A percentile compares a stretch with the other conserved stretches of the same genome.
phyloP scores from a whole-genome alignment of 768 basidiomycete genomes.

The Hypholoma sublateritium region DNA sequence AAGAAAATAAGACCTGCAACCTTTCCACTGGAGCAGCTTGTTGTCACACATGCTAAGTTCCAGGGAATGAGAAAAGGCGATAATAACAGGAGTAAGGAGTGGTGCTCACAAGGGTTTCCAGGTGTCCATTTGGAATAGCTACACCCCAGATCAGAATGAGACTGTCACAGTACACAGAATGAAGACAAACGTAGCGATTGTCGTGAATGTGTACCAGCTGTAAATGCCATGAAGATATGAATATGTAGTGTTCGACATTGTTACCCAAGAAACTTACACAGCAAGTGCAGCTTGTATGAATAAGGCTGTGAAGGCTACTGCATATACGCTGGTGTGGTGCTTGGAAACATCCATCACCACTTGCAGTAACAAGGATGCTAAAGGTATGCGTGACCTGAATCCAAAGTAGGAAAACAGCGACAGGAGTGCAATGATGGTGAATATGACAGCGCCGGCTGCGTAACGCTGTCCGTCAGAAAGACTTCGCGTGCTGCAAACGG shows the following conservation, averaged over 20 bases:
- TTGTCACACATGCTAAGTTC: slow-evolving; percentile 44
- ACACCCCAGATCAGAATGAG: not conserved
- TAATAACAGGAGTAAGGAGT: slow-evolving; percentile 1
- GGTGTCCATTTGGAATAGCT: slow-evolving; percentile 74
- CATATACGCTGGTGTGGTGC: slow-evolving; percentile 77
- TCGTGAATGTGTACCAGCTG: slow-evolving; percentile 79
- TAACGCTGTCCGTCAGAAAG: not conserved
- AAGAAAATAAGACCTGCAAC: slow-evolving; percentile 81
- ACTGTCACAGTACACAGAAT: not conserved
- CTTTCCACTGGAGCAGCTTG: slow-evolving; percentile 65
- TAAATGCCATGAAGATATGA: slow-evolving; percentile 2
- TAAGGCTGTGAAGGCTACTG: slow-evolving; percentile 73
- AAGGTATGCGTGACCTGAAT: slow-evolving; percentile 69
- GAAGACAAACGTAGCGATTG: slow-evolving; percentile 61
- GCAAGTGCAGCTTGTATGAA: slow-evolving; percentile 68
- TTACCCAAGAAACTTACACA: slow-evolving; percentile 45
- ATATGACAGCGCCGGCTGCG: slow-evolving; percentile 79
- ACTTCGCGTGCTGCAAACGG: not conserved
- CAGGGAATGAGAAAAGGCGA: not conserved
- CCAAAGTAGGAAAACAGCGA: slow-evolving; percentile 77
- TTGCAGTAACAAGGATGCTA: slow-evolving; percentile 77
- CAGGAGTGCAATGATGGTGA: slow-evolving; percentile 76
- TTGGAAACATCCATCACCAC: slow-evolving; percentile 85
- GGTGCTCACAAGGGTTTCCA: slow-evolving; percentile 59
- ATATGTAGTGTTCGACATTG: not conserved